These are phyloP conservation scores for Mycena olivaceomarginata DNA, from an alignment of 768 basidiomycete species.

Conservation along the genomic window DNA sequence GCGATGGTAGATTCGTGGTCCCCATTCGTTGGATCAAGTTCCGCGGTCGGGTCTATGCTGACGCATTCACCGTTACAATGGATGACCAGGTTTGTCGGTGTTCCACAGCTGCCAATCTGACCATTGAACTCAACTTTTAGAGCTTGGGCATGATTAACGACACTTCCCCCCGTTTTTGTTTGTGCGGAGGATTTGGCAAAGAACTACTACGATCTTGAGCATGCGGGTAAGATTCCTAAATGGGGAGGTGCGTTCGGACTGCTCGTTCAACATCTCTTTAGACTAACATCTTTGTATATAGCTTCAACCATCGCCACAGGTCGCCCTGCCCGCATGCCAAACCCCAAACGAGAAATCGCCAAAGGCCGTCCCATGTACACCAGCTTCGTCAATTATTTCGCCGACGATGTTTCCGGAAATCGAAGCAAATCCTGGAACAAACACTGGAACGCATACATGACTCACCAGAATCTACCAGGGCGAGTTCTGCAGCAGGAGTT, in stretches of 20 bases:
- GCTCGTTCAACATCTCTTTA: not conserved
- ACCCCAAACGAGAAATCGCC: constrained; percentile 54
- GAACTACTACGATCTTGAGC: not conserved
- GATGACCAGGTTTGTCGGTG: not conserved
- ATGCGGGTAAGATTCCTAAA: not conserved
- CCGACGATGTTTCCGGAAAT: too few species aligned
- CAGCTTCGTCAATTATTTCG: constrained; percentile 49
- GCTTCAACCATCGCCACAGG: constrained; percentile 41
- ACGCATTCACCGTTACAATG: constrained; percentile 7
- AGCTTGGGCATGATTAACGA: not conserved
- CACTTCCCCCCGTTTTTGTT: not conserved
- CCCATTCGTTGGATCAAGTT: constrained; percentile 32
- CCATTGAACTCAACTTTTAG: not conserved
- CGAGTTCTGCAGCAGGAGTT: too few species aligned
- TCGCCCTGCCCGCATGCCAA: constrained; percentile 54
- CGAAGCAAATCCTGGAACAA: too few species aligned
- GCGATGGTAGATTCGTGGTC: constrained; percentile 11
- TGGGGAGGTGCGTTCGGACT: not conserved
- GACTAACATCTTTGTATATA: not conserved
- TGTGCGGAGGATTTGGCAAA: not conserved
- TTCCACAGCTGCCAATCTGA: not conserved
- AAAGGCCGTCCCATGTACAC: constrained; percentile 55
- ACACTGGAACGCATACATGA: too few species aligned
- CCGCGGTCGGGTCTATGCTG: not conserved
- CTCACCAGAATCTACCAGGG: too few species aligned